phyloP scores from a whole-genome alignment of 345 rosid species.

The Passiflora organensis region DNA sequence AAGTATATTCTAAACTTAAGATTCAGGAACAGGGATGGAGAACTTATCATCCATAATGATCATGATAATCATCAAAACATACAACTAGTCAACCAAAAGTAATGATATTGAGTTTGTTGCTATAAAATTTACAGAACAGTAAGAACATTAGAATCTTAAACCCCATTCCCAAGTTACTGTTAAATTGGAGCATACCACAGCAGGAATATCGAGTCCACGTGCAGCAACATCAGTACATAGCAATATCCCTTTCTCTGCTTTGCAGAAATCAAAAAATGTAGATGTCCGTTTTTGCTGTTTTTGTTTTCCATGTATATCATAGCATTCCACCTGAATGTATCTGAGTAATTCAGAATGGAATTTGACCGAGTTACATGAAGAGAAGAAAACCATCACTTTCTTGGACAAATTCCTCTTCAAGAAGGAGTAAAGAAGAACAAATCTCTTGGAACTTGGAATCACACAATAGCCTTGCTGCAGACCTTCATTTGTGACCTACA shows the following conservation, averaged over 20 bases:
- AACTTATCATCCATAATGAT: too few species aligned
- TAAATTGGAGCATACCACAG: conserved; percentile 91
- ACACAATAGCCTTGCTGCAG: conserved; percentile 95
- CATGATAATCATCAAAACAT: too few species aligned
- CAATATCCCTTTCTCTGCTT: conserved; percentile 87
- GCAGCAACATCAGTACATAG: conserved; percentile 98
- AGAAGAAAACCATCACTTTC: conserved; percentile 98
- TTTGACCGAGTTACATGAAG: conserved; percentile 94
- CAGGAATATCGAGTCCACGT: conserved; percentile 97
- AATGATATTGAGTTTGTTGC: too few species aligned
- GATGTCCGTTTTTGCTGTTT: conserved; percentile 88
- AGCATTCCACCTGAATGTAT: conserved; percentile 68
- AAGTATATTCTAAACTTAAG: too few species aligned
- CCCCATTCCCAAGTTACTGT: too few species aligned
- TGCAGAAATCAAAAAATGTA: conserved; percentile 91
- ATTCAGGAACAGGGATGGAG: too few species aligned
- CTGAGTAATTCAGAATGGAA: conserved; percentile 83
- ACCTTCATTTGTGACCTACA: conserved; percentile 94
- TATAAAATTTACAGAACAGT: too few species aligned
- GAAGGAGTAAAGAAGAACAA: conserved; percentile 79
- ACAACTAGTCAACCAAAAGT: too few species aligned
- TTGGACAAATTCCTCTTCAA: conserved; percentile 80
- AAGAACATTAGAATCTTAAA: too few species aligned
- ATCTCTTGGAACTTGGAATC: conserved; percentile 73
- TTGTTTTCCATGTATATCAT: conserved; percentile 88